These are phyloP conservation scores for Vitis hybrid DNA, from an alignment of 177 flowering plant species.

Conservation along the genomic window DNA sequence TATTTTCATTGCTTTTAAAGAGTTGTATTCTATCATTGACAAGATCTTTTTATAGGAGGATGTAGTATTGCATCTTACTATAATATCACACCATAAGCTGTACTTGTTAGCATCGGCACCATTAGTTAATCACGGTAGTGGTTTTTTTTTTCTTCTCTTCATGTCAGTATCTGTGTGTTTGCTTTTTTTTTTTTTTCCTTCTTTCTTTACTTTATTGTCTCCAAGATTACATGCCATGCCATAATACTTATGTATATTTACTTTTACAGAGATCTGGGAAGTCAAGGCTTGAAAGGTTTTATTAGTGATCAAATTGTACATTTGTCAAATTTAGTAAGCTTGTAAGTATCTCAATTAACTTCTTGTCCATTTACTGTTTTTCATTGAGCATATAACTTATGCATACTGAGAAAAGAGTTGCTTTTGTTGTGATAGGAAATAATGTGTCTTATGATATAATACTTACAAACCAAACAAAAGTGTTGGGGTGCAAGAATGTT, in stretches of 20 bases:
- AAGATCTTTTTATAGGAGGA: too few relatives aligned
- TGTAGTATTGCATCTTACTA: too few relatives aligned
- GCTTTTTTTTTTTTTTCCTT: background rate
- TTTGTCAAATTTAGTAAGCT: slow-evolving; percentile 80
- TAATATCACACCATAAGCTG: too few relatives aligned
- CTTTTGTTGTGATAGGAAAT: background rate
- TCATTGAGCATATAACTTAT: background rate
- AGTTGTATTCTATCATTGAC: too few relatives aligned
- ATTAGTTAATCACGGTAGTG: too few relatives aligned
- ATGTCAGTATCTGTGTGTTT: background rate
- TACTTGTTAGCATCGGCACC: too few relatives aligned
- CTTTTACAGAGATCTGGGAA: slow-evolving; percentile 77
- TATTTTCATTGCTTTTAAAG: too few relatives aligned
- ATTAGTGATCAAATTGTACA: slow-evolving; percentile 80
- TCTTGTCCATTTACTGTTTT: background rate
- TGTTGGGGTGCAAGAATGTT: too few relatives aligned
- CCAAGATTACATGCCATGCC: background rate
- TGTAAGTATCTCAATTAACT: slow-evolving; percentile 72
- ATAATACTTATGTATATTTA: background rate
- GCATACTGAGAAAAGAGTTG: too few relatives aligned
- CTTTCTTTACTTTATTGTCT: background rate
- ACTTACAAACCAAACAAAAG: too few relatives aligned
- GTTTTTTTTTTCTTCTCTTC: background rate
- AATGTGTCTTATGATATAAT: background rate
- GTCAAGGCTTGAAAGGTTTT: slow-evolving; percentile 92